Conservation (phyloP, 2,329 filamentous ascomycete genomes). For the Purpureocillium lavendulum region DNA sequence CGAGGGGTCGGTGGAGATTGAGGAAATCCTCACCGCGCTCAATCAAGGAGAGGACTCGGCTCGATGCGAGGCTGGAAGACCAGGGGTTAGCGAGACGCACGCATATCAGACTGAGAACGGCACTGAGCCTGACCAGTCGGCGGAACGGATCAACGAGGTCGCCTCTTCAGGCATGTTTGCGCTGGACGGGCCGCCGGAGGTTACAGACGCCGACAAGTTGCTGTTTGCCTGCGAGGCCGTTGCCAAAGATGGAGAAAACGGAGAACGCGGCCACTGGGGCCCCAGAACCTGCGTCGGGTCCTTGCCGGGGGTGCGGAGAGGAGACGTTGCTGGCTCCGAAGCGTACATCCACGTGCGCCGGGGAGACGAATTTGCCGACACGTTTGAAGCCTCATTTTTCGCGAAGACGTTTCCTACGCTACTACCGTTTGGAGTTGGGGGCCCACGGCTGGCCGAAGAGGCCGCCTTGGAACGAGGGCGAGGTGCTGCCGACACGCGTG, state of each 20-base stretch:
- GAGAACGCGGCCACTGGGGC: too few relatives aligned
- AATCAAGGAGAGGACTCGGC: background rate
- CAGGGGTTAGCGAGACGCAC: too few relatives aligned
- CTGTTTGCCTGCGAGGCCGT: background rate
- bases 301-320: background rate
- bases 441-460: conserved; percentile 4
- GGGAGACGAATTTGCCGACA: conserved; percentile 6
- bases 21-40: conserved; percentile 3
- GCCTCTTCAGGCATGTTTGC: conserved; percentile 6
- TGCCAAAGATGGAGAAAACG: background rate
- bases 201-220: conserved; percentile 2
- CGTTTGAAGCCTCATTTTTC: conserved; percentile 5
- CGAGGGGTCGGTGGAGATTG: conserved; percentile 2
- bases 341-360: conserved; percentile 3
- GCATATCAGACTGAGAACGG: too few relatives aligned
- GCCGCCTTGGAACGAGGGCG: background rate
- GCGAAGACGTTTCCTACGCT: conserved; percentile 9
- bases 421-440: conserved; percentile 7
- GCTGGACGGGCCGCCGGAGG: conserved; percentile 3
- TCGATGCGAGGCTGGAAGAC: too few relatives aligned
- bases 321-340: background rate
- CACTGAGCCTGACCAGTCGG: too few relatives aligned
- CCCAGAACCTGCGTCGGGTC: background rate
- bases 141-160: conserved; percentile 4
- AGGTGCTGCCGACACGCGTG: background rate